Evolutionary conservation across 2,329 filamentous ascomycete genomes (phyloP), one percentile per base, ranked within the genome.

Genomic region (Aspergillus ustus): DNA sequence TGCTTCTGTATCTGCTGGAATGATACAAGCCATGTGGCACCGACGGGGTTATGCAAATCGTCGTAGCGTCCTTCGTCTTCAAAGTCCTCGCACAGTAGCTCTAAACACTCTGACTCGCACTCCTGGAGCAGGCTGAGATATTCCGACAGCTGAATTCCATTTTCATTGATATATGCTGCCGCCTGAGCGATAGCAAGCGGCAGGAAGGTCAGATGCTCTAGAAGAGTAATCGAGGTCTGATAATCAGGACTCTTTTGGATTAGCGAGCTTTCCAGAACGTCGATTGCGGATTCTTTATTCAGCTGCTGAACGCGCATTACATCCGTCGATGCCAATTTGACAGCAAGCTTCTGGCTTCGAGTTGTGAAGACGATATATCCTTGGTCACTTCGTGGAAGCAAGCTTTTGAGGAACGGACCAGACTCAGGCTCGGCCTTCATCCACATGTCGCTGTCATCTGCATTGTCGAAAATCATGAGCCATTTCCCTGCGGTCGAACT

Each of bases 111-210:
- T 1, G 17, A 1, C 25, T 66, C 64, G 13, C 59, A 9, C 6
- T 61, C 29, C 7, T 60, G 20, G 0, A 64, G 64, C 37, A 64
- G 62, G 7, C 5, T 6, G 13, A 52, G 4, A 28, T 66, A 64
- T 1, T 31, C 19, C 20, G 19, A 46, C 5, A 63, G 17, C 2
- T 31, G 2, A 1, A 19, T 17, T 60, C 31, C 31, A 8, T 65
- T 66, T 50, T 61, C 46, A 49, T 63, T 64, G n/a, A 66, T 66
- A 53, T 69, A 76, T 1, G 70, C 63, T 1, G 67, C 68, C 4
- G 74, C 73, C 28, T 76, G 74, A 2, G 53, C 63, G 20, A 76
- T 74, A 0, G 72, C 74, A 3, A 77, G 45, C 7, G 74, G 74
- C 1, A 77, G 69, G 62, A 53, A 72, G 0, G 66, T 63, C 2